phyloP scores from a whole-genome alignment of 1,284 basidiomycete genomes.

The Pseudozyma tsukubaensis region DNA sequence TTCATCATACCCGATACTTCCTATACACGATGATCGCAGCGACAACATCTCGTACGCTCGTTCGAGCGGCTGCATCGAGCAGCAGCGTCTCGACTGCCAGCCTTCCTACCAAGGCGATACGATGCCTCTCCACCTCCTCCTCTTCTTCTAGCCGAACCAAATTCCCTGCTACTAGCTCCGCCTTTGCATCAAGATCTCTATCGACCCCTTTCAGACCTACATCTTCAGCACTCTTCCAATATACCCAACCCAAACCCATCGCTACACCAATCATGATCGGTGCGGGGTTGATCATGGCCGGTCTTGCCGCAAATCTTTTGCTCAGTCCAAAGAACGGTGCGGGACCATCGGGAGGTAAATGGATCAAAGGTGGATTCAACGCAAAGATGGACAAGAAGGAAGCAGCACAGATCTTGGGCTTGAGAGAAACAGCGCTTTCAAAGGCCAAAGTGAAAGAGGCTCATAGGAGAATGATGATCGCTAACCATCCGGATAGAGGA shows the following conservation, averaged over 20 bases:
- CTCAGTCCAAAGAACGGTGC: constrained; percentile 68
- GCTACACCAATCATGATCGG: constrained; percentile 61
- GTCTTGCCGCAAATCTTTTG: constrained; percentile 57
- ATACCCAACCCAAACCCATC: constrained; percentile 45
- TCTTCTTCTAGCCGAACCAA: not conserved
- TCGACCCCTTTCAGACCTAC: constrained; percentile 50
- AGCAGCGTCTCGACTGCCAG: not conserved
- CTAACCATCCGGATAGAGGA: constrained; percentile 93
- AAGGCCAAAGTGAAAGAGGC: constrained; percentile 67
- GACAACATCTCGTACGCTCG: constrained; percentile 20
- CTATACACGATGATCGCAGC: constrained; percentile 10
- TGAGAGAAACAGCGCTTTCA: constrained; percentile 70
- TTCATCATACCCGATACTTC: not conserved
- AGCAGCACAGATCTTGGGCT: constrained; percentile 88
- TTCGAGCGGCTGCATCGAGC: constrained; percentile 8
- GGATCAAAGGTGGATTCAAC: constrained; percentile 93
- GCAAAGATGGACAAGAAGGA: constrained; percentile 95
- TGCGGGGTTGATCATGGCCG: constrained; percentile 58
- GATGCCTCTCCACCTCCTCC: constrained; percentile 9
- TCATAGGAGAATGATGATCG: constrained; percentile 69
- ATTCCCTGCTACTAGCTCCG: not conserved
- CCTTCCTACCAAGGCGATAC: constrained; percentile 8
- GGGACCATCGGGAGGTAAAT: constrained; percentile 77
- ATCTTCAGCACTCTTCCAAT: constrained; percentile 36
- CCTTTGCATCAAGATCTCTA: constrained; percentile 29